Base-by-base conservation (phyloP, 2,329 filamentous ascomycete genomes). In the Beauveria pseudobassiana region DNA sequence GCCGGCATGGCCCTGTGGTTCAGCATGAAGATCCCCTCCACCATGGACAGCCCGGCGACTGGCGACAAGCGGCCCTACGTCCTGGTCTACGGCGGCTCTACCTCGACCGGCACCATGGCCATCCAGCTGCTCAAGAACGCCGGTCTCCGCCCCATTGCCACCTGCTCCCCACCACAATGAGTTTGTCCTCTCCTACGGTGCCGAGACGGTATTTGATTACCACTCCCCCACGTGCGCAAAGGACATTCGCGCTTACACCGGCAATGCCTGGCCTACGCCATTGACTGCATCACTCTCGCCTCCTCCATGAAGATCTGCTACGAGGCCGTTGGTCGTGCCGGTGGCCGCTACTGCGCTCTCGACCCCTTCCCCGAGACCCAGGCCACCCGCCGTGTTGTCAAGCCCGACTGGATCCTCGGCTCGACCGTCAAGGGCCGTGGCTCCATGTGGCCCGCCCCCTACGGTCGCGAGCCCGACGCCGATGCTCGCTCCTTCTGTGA, bases 171-270 rank as follows among this genome's bases (percentile, higher is more conserved):
- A 63, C 40, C 82, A 80, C 64, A 74, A 73, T 56, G 73, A 73
- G 2, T 70, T 80, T 1, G 76, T 75, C n/a, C 69, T 72, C 42
- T 62, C 61, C 0, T 74, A 71, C 38, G 81, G 81, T 1, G 81
- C 81, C 1, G 73, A 71, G 5, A 67, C 69, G 5, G 72, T 70
- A 5, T 80, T 82, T 65, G 78, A 83, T 68, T 79, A 83, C 65
- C 65, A 67, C 46, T 69, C 66, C 0, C 64, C 73, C 0, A 71
- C 68, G 2, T 75, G 71, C 63, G 75, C 66, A 5, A 62, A 63
- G 0, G 71, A 74, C 10, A 77, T 77, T 45, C 68, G 70, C 4
- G 65, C 62, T 1, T 73, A 74, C 66, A 81, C 79, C 0, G 50
- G 63, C 4, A 73, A 75, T 67, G 61, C 58, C 72, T 82, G 0